Base-by-base conservation (phyloP, 2,329 filamentous ascomycete genomes). In the Scopulariopsis brevicaulis region DNA sequence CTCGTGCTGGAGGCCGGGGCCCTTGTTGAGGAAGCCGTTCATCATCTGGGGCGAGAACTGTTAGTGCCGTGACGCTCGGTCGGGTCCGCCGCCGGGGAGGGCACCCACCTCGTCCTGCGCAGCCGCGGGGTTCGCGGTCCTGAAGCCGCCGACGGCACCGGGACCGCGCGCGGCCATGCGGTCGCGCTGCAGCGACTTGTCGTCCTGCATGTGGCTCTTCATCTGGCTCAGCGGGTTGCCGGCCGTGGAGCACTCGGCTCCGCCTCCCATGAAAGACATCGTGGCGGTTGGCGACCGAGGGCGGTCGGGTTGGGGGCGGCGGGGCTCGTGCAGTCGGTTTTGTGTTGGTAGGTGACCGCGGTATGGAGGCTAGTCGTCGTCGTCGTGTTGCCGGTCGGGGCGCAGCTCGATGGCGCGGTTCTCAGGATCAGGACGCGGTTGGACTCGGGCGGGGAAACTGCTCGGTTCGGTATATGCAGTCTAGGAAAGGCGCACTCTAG, bases 221-320 rank as follows among this genome's bases (percentile, higher is more conserved):
- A 99, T 96, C 78, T 97, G 94, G 70, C 90, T 93, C 67, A 99
- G 85, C 59, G 95, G 94, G 73, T 99, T 99, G 68, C 87, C 90
- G 63, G 89, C 91, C 61, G 94, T 95, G 59, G 93, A 97, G 80
- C 94, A 99, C 77, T 97, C 94, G 65, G 93, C 89, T 65, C 93
- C 92, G 72, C 90, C 90, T 74, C 90, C 89, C 67, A 97, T 82
- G 73, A 99, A 97, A 58, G 93, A 96, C 93, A 99, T 97, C 64
- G 61, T 77, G 48, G 46, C 34, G 54, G 58, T 37, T 53, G 51
- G 35, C 18, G 34, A 35, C 18, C 18, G 53, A 14, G 12, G 54
- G 15, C n/a, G 25, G 53, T 25, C 50, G 22, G 15, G 20, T 20
- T 20, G 46, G 28, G 48, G 22, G 28, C 15, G n/a, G 25, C 6